phyloP scores from a whole-genome alignment of 352 stramenopile species.

The Pythium phragmiticola region DNA sequence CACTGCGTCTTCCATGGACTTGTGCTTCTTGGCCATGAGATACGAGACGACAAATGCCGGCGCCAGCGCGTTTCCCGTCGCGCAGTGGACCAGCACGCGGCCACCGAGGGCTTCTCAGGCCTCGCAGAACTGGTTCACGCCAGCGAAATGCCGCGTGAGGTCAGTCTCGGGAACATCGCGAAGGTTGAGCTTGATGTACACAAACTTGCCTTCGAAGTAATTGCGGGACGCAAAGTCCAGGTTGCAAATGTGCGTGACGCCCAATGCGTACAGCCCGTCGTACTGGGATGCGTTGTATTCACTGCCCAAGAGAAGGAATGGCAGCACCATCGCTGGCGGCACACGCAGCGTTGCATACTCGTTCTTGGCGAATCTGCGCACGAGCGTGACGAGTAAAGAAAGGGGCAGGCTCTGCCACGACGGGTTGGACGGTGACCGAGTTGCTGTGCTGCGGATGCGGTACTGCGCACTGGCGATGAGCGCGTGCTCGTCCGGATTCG shows the following conservation, averaged over 20 bases:
- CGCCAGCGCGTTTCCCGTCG: constrained; percentile 19
- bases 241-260: constrained; percentile 34
- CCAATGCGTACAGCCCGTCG: constrained; percentile 26
- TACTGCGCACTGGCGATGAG: constrained; percentile 29
- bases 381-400: constrained; percentile 22
- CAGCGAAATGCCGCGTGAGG: constrained; percentile 23
- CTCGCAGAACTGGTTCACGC: constrained; percentile 27
- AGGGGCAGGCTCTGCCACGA: constrained; percentile 11
- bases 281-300: constrained; percentile 27
- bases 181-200: constrained; percentile 33
- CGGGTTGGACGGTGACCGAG: background rate
- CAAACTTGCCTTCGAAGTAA: constrained; percentile 36
- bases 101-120: constrained; percentile 22
- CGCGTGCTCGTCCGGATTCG: constrained; percentile 27
- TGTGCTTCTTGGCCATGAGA: constrained; percentile 24
- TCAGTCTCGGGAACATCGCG: constrained; percentile 18
- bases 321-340: constrained; percentile 15
- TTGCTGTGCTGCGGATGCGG: constrained; percentile 21
- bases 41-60: constrained; percentile 30
- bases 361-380: constrained; percentile 9
- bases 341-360: background rate
- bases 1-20: constrained; percentile 20
- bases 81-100: constrained; percentile 28
- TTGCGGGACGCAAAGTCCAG: constrained; percentile 29
- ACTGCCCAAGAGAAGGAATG: constrained; percentile 23